phyloP scores from a whole-genome alignment of 148 eudicot species.

The Arctostaphylos glauca region DNA sequence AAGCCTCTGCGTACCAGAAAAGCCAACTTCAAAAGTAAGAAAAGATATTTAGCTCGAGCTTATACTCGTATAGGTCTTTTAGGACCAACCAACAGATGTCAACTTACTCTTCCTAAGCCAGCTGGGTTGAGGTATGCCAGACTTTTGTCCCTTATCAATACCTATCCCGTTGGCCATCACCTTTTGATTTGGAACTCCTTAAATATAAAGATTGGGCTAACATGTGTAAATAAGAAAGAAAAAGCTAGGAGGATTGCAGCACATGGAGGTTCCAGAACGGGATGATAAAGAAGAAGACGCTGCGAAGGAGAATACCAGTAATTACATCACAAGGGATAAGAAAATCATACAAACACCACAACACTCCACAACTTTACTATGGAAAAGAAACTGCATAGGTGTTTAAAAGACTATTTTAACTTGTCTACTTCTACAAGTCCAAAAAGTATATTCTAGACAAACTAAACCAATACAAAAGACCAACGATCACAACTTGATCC shows the following conservation, averaged over 20 bases:
- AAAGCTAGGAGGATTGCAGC: background rate
- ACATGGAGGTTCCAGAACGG: background rate
- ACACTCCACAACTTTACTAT: no score
- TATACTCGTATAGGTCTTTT: background rate
- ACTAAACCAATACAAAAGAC: no score
- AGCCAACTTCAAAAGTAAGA: background rate
- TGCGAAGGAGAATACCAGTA: background rate
- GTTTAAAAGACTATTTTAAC: no score
- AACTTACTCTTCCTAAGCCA: background rate
- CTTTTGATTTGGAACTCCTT: background rate
- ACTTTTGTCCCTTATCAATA: background rate
- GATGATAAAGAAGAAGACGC: background rate
- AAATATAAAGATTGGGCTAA: background rate
- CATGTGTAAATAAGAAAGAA: background rate
- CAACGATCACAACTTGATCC: no score
- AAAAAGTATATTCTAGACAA: no score
- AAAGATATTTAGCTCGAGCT: background rate
- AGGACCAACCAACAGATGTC: background rate
- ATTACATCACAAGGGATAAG: background rate
- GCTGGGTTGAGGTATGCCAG: background rate
- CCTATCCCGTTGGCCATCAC: background rate
- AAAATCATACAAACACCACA: no score
- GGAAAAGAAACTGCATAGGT: no score
- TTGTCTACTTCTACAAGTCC: no score
- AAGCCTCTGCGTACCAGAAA: background rate